Percentiles rank a stretch among this genome's conserved stretches.
Conservation (phyloP, 805 yeast genomes). For the Cyberlindnera euphorbiiphila region DNA sequence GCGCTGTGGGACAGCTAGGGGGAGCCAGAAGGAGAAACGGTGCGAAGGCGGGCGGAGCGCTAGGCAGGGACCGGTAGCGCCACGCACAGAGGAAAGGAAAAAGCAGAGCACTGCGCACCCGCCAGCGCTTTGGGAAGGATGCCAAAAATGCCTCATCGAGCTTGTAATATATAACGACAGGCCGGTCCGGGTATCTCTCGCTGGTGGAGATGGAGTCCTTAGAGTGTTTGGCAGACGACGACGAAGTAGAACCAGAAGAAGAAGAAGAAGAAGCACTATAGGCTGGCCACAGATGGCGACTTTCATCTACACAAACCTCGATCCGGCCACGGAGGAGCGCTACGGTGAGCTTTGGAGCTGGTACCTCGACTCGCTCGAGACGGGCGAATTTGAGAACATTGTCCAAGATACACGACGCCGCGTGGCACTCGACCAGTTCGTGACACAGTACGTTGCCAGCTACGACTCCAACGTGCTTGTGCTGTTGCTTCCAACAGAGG, state of each 20-base stretch:
- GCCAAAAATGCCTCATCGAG: slow-evolving; percentile 15
- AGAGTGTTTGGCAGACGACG: no score
- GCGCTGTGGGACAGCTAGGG: no score
- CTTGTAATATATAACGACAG: neutral
- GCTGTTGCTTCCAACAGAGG: slow-evolving; percentile 17
- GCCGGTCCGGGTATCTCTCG: no score
- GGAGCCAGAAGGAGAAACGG: neutral
- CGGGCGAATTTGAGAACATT: slow-evolving; percentile 18
- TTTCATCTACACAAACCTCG: slow-evolving; percentile 16
- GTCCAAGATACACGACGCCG: slow-evolving; percentile 13
- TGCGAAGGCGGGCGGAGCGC: neutral
- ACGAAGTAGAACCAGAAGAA: neutral
- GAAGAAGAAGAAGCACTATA: no score
- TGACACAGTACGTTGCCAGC: slow-evolving; percentile 12
- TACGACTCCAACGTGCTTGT: slow-evolving; percentile 16
- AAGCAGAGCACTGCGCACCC: neutral
- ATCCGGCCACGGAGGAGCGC: slow-evolving; percentile 12
- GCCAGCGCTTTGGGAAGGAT: neutral
- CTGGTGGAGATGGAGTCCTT: no score
- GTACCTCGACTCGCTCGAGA: slow-evolving; percentile 17
- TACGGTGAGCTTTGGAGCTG: slow-evolving; percentile 19
- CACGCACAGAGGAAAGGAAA: slow-evolving; percentile 7
- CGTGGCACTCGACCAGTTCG: slow-evolving; percentile 14
- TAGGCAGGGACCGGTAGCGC: neutral
- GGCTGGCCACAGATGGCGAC: slow-evolving; percentile 16